Evolutionary conservation across 2,329 filamentous ascomycete genomes (phyloP), one percentile per base, ranked within the genome.

Genomic region (Arthroderma uncinatum): DNA sequence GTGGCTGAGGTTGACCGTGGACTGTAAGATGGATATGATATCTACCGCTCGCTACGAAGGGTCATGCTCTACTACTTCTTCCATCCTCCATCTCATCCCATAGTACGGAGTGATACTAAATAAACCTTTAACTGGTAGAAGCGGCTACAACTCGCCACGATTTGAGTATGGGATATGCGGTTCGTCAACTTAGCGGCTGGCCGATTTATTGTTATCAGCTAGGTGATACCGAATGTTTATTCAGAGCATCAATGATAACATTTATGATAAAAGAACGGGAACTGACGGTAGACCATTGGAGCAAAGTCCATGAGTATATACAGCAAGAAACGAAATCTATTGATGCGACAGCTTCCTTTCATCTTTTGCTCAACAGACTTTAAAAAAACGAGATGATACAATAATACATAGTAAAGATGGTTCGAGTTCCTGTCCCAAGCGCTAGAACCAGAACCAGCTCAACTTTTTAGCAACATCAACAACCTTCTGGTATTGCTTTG

Each of bases 311-410:
- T 44, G 54, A 28, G 44, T 56, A 56, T 50, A 50, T 56, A 50
- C 55, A 56, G 44, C 48, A 68, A 69, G 67, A 69, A 64, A 67
- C 65, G 65, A 67, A 66, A 71, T 73, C 70, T 72, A 72, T 68
- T 68, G 65, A 66, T 65, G 67, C 64, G 68, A 64, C 65, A 66
- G 44, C 44, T 69, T 48, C 54, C 55, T 23, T 53, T 53, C 50
- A 19, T 53, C 50, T 34, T 53, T 53, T 53, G 28, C 50, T 53
- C 50, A 53, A 34, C 50, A 66, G 70, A 65, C 44, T 34, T 66
- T 71, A 63, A 64, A 67, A 66, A 68, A 66, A 69, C 68, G 68
- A 70, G 64, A 70, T 68, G 67, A 68, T 72, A 70, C 68, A 73
- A 59, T 62, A 60, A 48, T 62, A 62, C 61, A 62, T 53, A 34